A percentile compares a stretch with the other conserved stretches of the same genome.
Conservation (phyloP, 1,284 basidiomycete genomes). For the Vanrija pseudolonga region DNA sequence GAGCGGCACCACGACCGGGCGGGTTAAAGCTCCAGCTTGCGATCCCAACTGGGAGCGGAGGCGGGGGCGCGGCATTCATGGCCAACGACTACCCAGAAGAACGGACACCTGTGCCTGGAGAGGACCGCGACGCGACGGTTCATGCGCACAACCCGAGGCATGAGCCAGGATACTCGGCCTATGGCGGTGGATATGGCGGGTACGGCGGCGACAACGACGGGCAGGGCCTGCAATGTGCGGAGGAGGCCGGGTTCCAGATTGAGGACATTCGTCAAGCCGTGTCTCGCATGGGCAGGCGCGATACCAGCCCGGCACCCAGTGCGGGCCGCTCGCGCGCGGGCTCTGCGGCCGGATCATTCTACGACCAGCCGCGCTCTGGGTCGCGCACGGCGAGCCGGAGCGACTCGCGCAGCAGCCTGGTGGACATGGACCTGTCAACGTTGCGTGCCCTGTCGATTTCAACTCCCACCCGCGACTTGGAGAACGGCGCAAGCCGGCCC, state of each 20-base stretch:
- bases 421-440: neutral
- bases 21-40: slow-evolving; percentile 28
- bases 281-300: slow-evolving; percentile 18
- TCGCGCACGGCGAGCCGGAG: too few relatives aligned
- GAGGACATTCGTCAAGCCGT: slow-evolving; percentile 37
- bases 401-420: too few relatives aligned
- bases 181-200: neutral
- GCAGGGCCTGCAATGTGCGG: slow-evolving; percentile 9
- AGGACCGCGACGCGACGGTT: slow-evolving; percentile 41
- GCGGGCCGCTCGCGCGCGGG: slow-evolving; percentile 1
- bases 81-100: slow-evolving; percentile 21
- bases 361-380: neutral
- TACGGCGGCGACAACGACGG: slow-evolving; percentile 9
- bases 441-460: neutral
- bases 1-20: slow-evolving; percentile 20
- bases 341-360: neutral
- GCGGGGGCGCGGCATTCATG: slow-evolving; percentile 8
- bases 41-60: slow-evolving; percentile 28
- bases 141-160: slow-evolving; percentile 17
- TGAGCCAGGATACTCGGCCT: slow-evolving; percentile 6
- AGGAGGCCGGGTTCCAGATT: too few relatives aligned
- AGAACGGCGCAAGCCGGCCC: neutral
- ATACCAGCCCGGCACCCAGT: slow-evolving; percentile 6
- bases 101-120: slow-evolving; percentile 20
- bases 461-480: neutral